A percentile compares a stretch with the other conserved stretches of the same genome.
These are phyloP conservation scores for Leptosphaerulina australis DNA, from an alignment of 2,329 filamentous ascomycete genomes.

Conservation along the genomic window DNA sequence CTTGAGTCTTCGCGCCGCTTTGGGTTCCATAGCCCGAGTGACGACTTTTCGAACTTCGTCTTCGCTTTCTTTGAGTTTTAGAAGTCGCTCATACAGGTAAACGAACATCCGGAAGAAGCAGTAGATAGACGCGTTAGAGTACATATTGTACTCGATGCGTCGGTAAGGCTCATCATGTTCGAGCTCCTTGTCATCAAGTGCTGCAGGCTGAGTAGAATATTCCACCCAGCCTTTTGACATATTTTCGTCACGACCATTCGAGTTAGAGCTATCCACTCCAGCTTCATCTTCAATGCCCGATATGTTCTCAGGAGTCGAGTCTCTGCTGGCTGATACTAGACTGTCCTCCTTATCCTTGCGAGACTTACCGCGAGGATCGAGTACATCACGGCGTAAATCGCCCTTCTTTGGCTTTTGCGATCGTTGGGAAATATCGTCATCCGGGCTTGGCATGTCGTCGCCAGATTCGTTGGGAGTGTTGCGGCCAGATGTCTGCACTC, in stretches of 20 bases:
- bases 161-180: slow-evolving; percentile 78
- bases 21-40: slow-evolving; percentile 71
- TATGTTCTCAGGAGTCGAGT: slow-evolving; percentile 83
- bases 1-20: slow-evolving; percentile 82
- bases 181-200: slow-evolving; percentile 67
- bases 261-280: slow-evolving; percentile 63
- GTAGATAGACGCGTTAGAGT: slow-evolving; percentile 87
- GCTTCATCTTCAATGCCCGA: slow-evolving; percentile 80
- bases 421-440: slow-evolving; percentile 73
- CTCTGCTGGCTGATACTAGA: slow-evolving; percentile 78
- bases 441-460: slow-evolving; percentile 71
- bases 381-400: slow-evolving; percentile 79
- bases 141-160: slow-evolving; percentile 84
- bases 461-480: slow-evolving; percentile 48
- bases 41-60: slow-evolving; percentile 75
- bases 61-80: slow-evolving; percentile 81
- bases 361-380: slow-evolving; percentile 77
- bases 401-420: slow-evolving; percentile 69
- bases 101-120: slow-evolving; percentile 95
- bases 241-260: slow-evolving; percentile 64
- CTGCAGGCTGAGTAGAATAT: slow-evolving; percentile 62
- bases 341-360: slow-evolving; percentile 80
- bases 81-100: slow-evolving; percentile 82
- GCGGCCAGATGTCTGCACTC: slow-evolving; percentile 58
- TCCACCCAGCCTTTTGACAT: slow-evolving; percentile 68